These are phyloP conservation scores for Capronia americana DNA, from an alignment of 2,329 filamentous ascomycete species.

Conservation along the genomic window DNA sequence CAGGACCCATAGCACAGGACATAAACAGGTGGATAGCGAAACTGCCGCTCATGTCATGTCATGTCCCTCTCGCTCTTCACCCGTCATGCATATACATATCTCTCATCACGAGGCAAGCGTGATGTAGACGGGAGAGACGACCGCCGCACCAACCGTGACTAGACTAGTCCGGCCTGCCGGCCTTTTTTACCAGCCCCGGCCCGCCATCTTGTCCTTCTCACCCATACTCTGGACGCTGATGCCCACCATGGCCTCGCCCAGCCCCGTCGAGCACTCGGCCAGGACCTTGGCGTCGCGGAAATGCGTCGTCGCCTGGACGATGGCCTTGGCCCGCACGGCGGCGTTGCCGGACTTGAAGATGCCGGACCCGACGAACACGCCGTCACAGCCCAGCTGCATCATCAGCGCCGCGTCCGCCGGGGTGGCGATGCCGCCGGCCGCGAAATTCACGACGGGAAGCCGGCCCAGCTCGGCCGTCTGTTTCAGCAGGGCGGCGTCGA, in stretches of 20 bases:
- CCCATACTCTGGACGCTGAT: conserved; percentile 83
- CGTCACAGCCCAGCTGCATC: conserved; percentile 99
- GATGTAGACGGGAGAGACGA: not conserved
- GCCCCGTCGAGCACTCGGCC: conserved; percentile 82
- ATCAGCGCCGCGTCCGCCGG: conserved; percentile 95
- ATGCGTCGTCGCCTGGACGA: conserved; percentile 92
- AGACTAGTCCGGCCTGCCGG: not conserved
- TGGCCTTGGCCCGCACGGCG: conserved; percentile 86
- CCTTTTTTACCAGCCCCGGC: conserved; percentile 76
- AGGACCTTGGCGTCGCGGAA: conserved; percentile 84
- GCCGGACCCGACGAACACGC: conserved; percentile 93
- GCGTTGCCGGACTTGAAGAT: conserved; percentile 98
- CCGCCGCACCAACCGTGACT: not conserved
- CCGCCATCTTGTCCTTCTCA: conserved; percentile 80
- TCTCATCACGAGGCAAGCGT: no score
- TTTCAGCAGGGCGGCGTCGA: conserved; percentile 77
- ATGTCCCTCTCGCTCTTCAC: no score
- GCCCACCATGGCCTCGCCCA: conserved; percentile 98
- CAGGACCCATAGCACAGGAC: no score
- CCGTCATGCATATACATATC: no score
- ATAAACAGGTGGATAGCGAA: no score
- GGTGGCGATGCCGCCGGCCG: conserved; percentile 98
- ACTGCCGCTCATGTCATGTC: no score
- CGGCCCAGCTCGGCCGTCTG: conserved; percentile 86
- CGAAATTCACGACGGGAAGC: conserved; percentile 96